Conservation (phyloP, 2,329 filamentous ascomycete species). For the Thelonectria blattea region DNA sequence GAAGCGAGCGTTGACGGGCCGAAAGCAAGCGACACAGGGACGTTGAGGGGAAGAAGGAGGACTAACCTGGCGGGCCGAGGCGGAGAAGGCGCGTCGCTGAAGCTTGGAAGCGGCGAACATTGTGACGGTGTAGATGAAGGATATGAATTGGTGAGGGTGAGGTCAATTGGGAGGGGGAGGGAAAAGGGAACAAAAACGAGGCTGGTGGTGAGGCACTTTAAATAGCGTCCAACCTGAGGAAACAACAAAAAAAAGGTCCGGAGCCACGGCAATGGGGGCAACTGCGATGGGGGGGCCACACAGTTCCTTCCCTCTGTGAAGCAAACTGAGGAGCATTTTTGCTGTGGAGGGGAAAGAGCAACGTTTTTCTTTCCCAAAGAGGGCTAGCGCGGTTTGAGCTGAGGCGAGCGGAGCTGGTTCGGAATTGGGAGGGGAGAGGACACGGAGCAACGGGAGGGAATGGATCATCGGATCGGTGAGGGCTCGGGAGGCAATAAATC, state of each 20-base stretch:
- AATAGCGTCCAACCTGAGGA: constrained; percentile 21
- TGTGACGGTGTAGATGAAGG: constrained; percentile 37
- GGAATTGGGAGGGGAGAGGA: constrained; percentile 30
- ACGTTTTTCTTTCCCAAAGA: neutral
- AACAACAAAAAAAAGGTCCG: constrained; percentile 20
- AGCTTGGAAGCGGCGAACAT: constrained; percentile 78
- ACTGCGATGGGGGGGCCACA: constrained; percentile 27
- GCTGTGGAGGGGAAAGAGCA: constrained; percentile 1
- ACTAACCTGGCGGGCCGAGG: constrained; percentile 76
- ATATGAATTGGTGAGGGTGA: constrained; percentile 20
- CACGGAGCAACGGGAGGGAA: constrained; percentile 27
- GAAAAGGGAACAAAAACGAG: constrained; percentile 28
- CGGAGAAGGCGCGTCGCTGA: constrained; percentile 83
- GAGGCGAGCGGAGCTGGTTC: constrained; percentile 34
- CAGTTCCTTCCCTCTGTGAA: neutral
- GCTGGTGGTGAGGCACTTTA: constrained; percentile 28
- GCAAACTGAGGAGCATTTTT: neutral
- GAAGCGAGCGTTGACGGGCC: neutral
- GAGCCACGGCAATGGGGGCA: constrained; percentile 13
- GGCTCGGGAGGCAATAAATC: neutral
- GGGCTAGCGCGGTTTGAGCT: constrained; percentile 18
- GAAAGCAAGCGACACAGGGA: constrained; percentile 1
- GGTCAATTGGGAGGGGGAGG: constrained; percentile 25
- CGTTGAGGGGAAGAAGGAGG: constrained; percentile 16
- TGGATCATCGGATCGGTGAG: constrained; percentile 13